Evolutionary conservation across 2,329 filamentous ascomycete species (phyloP).

Genomic region (Chaetomium strumarium): DNA sequence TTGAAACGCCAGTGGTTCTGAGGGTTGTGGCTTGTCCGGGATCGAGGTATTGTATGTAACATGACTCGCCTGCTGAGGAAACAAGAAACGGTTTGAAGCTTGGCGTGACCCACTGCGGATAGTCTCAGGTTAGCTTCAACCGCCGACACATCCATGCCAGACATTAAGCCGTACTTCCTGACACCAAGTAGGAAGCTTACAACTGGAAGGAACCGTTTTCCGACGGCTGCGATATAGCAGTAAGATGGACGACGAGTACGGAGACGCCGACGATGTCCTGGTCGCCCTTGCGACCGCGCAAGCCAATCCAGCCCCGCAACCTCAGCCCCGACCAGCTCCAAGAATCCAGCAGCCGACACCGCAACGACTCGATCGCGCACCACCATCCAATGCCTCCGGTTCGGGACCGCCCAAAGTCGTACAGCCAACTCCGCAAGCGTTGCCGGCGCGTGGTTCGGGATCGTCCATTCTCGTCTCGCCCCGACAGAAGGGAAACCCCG

Average conservation of each 20-base stretch:
- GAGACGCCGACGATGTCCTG: conserved; percentile 51
- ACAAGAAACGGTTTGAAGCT: no score
- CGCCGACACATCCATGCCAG: no score
- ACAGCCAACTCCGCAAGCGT: conserved; percentile 83
- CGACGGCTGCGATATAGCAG: background rate
- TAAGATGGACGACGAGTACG: conserved; percentile 48
- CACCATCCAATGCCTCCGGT: conserved; percentile 34
- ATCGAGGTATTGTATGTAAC: no score
- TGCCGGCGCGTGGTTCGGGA: conserved; percentile 58
- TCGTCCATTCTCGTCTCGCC: conserved; percentile 85
- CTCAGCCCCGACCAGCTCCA: conserved; percentile 32
- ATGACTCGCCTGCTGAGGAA: no score
- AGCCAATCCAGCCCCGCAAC: conserved; percentile 23
- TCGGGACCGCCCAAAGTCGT: conserved; percentile 53
- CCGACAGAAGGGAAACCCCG: conserved; percentile 90
- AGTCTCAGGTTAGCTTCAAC: no score
- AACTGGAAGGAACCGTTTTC: background rate
- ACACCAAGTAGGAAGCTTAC: background rate
- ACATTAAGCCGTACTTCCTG: no score
- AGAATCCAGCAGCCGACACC: conserved; percentile 45
- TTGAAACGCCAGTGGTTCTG: no score
- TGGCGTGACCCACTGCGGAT: no score
- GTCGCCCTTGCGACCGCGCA: conserved; percentile 50
- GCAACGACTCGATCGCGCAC: conserved; percentile 49
- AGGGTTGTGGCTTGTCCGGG: no score